A percentile compares a stretch with the other conserved stretches of the same genome.
Conservation (phyloP, 169 alveolate genomes). For the Plasmodium cynomolgi region DNA sequence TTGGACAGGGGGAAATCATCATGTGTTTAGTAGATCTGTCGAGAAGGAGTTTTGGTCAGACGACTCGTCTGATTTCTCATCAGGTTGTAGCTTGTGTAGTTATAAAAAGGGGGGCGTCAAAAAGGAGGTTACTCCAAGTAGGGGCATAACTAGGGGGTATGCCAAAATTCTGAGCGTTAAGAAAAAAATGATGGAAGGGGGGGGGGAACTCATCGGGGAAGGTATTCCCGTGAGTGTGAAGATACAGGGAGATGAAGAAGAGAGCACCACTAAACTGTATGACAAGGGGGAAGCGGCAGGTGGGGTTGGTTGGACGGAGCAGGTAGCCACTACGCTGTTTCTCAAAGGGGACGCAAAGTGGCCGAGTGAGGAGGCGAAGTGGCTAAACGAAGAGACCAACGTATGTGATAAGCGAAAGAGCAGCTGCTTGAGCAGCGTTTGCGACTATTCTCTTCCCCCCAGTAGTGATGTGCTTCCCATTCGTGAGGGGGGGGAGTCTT, state of each 20-base stretch:
- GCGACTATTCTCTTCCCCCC: neutral
- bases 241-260: neutral
- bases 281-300: neutral
- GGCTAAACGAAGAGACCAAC: neutral
- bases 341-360: neutral
- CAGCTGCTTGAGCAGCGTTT: neutral
- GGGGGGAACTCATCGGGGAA: neutral
- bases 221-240: neutral
- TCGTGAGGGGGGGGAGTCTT: neutral
- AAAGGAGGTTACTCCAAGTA: neutral
- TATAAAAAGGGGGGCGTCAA: neutral
- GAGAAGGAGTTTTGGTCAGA: neutral
- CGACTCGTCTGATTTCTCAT: neutral
- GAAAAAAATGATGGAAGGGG: neutral
- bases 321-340: neutral
- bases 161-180: conserved; percentile 13
- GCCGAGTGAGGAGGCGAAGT: neutral
- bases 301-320: neutral
- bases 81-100: conserved; percentile 32
- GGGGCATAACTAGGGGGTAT: conserved; percentile 33
- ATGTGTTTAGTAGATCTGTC: neutral
- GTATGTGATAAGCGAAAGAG: neutral
- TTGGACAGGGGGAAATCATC: neutral
- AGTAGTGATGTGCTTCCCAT: neutral
- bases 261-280: neutral